phyloP scores from a whole-genome alignment of 768 basidiomycete species.

The Leccinellum albellum region DNA sequence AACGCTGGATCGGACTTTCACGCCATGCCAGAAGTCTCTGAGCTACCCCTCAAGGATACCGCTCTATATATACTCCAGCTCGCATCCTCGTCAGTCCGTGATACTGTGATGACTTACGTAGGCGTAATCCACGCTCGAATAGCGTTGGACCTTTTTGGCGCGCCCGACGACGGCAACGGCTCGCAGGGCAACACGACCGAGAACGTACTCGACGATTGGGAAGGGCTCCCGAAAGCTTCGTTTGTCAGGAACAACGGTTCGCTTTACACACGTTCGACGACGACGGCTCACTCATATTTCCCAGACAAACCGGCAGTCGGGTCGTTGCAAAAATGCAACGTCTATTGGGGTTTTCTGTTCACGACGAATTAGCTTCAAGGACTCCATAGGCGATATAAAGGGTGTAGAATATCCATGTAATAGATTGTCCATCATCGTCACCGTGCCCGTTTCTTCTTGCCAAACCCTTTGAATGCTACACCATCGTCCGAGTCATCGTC shows the following conservation, averaged over 20 bases:
- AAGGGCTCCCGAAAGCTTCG: conserved; percentile 94
- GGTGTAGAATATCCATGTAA: conserved; percentile 1
- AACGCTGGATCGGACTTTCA: conserved; percentile 88
- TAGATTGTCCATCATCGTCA: conserved; percentile 2
- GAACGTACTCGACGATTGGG: conserved; percentile 92
- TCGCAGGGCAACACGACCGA: conserved; percentile 46
- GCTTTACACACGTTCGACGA: conserved; percentile 15
- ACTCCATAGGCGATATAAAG: not conserved
- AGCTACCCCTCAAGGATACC: conserved; percentile 36
- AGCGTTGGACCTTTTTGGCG: conserved; percentile 90
- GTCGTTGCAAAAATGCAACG: conserved; percentile 87
- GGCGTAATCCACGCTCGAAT: conserved; percentile 95
- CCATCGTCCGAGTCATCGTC: conserved; percentile 74
- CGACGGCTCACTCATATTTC: not conserved
- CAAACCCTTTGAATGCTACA: conserved; percentile 63
- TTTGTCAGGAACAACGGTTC: conserved; percentile 92
- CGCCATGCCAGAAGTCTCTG: conserved; percentile 71
- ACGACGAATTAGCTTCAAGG: conserved; percentile 53
- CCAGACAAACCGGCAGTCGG: conserved; percentile 82
- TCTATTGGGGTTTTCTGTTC: conserved; percentile 77
- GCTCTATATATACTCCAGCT: conserved; percentile 81
- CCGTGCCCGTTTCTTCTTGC: conserved; percentile 25
- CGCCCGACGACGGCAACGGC: conserved; percentile 56
- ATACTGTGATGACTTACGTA: conserved; percentile 96
- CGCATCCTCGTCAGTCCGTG: conserved; percentile 93